Conservation (phyloP, 2,329 filamentous ascomycete genomes). For the Aspergillus chevalieri region DNA sequence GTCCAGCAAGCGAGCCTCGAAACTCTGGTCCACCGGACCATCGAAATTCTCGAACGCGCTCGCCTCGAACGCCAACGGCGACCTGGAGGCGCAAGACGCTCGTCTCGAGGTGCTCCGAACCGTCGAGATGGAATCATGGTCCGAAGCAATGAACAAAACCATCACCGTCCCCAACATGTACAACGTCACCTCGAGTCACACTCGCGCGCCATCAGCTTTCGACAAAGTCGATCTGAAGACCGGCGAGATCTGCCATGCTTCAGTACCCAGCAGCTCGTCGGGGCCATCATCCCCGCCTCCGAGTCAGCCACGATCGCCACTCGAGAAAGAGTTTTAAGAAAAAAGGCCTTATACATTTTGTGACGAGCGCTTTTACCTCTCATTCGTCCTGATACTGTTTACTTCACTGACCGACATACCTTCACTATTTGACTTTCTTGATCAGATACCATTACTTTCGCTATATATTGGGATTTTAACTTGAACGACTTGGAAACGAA, state of each 20-base stretch:
- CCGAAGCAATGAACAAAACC: constrained; percentile 16
- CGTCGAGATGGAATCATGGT: constrained; percentile 30
- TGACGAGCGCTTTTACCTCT: neutral
- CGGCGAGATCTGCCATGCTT: constrained; percentile 9
- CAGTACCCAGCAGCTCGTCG: constrained; percentile 19
- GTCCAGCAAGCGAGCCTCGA: constrained; percentile 15
- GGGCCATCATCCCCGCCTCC: neutral
- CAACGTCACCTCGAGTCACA: constrained; percentile 12
- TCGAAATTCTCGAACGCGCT: constrained; percentile 15
- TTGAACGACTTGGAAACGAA: neutral
- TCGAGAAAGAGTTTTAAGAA: neutral
- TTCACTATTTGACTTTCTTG: neutral
- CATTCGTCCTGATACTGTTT: neutral
- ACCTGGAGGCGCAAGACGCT: constrained; percentile 7
- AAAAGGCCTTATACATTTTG: neutral
- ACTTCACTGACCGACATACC: constrained; percentile 1
- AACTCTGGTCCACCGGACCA: constrained; percentile 16
- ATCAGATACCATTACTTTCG: neutral
- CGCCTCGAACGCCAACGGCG: constrained; percentile 1
- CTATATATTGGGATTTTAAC: neutral
- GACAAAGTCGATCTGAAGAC: constrained; percentile 16
- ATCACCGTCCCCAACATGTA: constrained; percentile 10
- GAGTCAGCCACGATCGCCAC: neutral
- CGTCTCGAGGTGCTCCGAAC: constrained; percentile 29
- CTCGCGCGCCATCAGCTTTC: constrained; percentile 8